Evolutionary conservation across 1,139 yeast species (phyloP).

Genomic region (Geotrichum siamense): DNA sequence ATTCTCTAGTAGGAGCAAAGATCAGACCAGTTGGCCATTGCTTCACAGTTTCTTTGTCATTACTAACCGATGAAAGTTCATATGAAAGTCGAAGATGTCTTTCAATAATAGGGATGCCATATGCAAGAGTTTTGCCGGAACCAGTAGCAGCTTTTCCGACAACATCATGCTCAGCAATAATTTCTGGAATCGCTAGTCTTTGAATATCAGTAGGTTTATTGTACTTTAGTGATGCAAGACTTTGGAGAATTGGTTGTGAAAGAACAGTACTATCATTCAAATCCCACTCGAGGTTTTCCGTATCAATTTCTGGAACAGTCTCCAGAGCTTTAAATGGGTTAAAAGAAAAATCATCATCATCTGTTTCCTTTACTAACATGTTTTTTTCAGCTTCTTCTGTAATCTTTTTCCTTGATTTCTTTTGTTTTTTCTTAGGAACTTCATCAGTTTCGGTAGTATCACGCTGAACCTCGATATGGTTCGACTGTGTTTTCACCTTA

Average conservation of each 20-base stretch:
- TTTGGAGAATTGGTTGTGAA: constrained; percentile 51
- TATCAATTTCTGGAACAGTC: constrained; percentile 23
- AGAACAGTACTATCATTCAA: constrained; percentile 32
- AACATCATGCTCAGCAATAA: constrained; percentile 66
- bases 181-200: constrained; percentile 63
- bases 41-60: constrained; percentile 18
- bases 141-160: constrained; percentile 98
- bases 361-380: constrained; percentile 12
- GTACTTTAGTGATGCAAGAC: constrained; percentile 54
- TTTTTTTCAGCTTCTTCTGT: constrained; percentile 17
- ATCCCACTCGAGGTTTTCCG: constrained; percentile 24
- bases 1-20: constrained; percentile 92
- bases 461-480: constrained; percentile 17
- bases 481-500: constrained; percentile 13
- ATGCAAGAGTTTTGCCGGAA: constrained; percentile 94
- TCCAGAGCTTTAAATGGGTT: constrained; percentile 19
- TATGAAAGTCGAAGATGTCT: constrained; percentile 30
- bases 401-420: constrained; percentile 18
- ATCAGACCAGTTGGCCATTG: constrained; percentile 63
- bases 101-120: constrained; percentile 90
- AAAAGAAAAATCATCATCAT: constrained; percentile 19
- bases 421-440: background rate
- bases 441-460: constrained; percentile 22
- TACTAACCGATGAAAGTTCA: constrained; percentile 18
- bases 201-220: constrained; percentile 79